Evolutionary conservation across 1,284 basidiomycete genomes (phyloP).

Genomic region (Irpex sp.): DNA sequence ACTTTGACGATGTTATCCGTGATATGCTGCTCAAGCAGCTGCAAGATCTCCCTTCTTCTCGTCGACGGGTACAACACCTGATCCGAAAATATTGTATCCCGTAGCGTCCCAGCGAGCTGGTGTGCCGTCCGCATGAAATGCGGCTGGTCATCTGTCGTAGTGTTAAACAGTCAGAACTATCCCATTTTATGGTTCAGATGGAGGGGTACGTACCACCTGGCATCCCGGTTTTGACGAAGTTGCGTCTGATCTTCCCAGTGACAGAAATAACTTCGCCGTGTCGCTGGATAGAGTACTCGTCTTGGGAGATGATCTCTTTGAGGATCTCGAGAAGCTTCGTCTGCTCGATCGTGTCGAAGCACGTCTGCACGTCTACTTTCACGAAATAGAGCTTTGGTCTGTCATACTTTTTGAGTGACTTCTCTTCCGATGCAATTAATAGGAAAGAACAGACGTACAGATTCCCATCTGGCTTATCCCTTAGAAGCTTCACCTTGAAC

Average conservation of each 20-base stretch:
- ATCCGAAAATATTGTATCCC: slow-evolving; percentile 84
- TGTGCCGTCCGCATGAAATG: slow-evolving; percentile 70
- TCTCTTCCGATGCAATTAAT: not conserved
- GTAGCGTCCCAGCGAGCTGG: slow-evolving; percentile 60
- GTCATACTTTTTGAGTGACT: not conserved
- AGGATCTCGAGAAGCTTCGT: slow-evolving; percentile 80
- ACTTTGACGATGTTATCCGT: slow-evolving; percentile 90
- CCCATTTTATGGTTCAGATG: not conserved
- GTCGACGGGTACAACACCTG: slow-evolving; percentile 64
- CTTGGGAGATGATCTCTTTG: slow-evolving; percentile 68
- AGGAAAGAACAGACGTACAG: slow-evolving; percentile 42
- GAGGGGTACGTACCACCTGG: slow-evolving; percentile 51
- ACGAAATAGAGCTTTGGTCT: slow-evolving; percentile 92
- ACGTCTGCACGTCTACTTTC: slow-evolving; percentile 93
- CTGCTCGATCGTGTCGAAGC: slow-evolving; percentile 97
- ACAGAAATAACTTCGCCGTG: slow-evolving; percentile 57
- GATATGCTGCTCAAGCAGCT: slow-evolving; percentile 85
- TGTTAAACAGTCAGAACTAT: not conserved
- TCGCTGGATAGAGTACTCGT: slow-evolving; percentile 60
- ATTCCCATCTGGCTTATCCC: slow-evolving; percentile 33
- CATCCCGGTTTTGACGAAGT: slow-evolving; percentile 58
- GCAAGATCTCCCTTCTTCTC: slow-evolving; percentile 58
- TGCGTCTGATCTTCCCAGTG: slow-evolving; percentile 49
- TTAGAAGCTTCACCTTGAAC: slow-evolving; percentile 61
- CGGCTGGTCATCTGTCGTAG: slow-evolving; percentile 59